Conservation (phyloP, 2,329 filamentous ascomycete genomes). For the Exophiala sp. region DNA sequence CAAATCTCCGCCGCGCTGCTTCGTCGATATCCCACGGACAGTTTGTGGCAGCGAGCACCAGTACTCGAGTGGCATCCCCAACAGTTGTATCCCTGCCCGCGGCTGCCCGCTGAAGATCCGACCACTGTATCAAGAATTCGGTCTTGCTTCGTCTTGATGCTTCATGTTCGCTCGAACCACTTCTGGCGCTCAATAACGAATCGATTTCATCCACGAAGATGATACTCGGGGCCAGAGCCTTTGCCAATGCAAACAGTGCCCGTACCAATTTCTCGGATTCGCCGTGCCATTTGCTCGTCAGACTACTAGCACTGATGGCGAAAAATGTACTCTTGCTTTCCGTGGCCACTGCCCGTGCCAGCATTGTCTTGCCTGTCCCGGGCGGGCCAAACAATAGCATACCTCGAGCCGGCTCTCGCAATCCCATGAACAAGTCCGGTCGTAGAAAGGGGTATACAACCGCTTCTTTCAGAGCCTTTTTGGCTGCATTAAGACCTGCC, state of each 20-base stretch:
- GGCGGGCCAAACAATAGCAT: constrained; percentile 97
- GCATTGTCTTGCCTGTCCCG: constrained; percentile 98
- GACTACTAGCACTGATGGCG: constrained; percentile 87
- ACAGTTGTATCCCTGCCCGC: constrained; percentile 62
- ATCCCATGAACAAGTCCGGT: constrained; percentile 90
- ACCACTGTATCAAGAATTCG: constrained; percentile 97
- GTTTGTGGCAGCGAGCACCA: constrained; percentile 94
- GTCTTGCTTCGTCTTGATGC: constrained; percentile 93
- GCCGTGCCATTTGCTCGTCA: constrained; percentile 94
- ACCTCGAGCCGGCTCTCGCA: constrained; percentile 87
- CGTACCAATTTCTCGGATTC: constrained; percentile 96
- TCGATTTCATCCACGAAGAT: constrained; percentile 99
- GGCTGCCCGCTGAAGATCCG: constrained; percentile 84
- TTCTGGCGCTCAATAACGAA: constrained; percentile 79
- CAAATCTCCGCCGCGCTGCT: constrained; percentile 84
- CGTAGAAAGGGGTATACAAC: constrained; percentile 96
- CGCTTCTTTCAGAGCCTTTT: constrained; percentile 86
- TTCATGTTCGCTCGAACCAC: constrained; percentile 77
- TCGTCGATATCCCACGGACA: constrained; percentile 97
- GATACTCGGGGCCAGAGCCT: constrained; percentile 84
- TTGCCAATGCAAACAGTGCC: constrained; percentile 85
- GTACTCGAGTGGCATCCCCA: constrained; percentile 80
- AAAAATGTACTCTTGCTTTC: constrained; percentile 96
- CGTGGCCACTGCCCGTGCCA: constrained; percentile 89
- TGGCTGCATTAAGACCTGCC: constrained; percentile 83